Conservation (phyloP, 106 monocot species). For the Dendrobium nobile region DNA sequence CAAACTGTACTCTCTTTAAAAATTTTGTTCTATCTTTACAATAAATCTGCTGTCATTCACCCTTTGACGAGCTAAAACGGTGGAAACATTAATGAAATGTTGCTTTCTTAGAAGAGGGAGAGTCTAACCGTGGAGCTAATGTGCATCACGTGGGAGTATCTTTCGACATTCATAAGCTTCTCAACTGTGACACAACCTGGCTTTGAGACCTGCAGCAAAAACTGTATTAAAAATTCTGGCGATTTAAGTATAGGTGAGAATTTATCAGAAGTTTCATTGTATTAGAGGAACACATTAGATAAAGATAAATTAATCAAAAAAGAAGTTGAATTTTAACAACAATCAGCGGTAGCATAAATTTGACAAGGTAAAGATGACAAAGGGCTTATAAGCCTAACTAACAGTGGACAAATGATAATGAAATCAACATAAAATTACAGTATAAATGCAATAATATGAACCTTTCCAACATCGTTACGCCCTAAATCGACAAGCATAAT, state of each 20-base stretch:
- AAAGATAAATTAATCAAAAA: too few relatives aligned
- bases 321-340: too few relatives aligned
- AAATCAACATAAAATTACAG: not conserved
- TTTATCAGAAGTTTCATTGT: too few relatives aligned
- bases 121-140: constrained; percentile 11
- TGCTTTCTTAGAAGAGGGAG: not conserved
- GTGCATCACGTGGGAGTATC: constrained; percentile 14
- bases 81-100: not conserved
- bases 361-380: not conserved
- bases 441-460: constrained; percentile 7
- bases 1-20: too few relatives aligned
- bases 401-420: not conserved
- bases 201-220: constrained; percentile 6
- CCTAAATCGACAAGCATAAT: constrained; percentile 74
- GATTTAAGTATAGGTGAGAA: too few relatives aligned
- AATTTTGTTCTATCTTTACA: too few relatives aligned
- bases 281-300: too few relatives aligned
- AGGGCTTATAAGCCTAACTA: not conserved
- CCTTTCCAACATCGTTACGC: constrained; percentile 68
- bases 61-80: too few relatives aligned
- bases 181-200: constrained; percentile 6
- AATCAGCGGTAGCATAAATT: too few relatives aligned
- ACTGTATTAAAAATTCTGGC: too few relatives aligned
- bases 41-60: too few relatives aligned
- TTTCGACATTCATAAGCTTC: constrained; percentile 10